Conservation (phyloP, 2,329 filamentous ascomycete genomes). For the Lasiodiplodia citricola region DNA sequence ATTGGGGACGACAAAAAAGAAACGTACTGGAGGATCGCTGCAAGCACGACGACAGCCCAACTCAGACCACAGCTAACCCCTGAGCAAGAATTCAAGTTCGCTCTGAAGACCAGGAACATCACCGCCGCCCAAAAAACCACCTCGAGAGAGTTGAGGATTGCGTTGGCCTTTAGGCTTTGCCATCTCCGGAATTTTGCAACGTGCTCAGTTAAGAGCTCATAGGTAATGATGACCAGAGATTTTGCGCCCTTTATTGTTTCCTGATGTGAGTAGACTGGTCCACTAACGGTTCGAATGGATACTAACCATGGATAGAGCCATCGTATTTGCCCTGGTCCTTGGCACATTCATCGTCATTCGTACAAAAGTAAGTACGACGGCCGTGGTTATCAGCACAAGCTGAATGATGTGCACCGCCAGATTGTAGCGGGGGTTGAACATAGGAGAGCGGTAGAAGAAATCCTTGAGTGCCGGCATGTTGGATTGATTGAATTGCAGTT, state of each 20-base stretch:
- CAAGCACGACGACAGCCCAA: conserved; percentile 31
- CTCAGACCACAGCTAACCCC: conserved; percentile 32
- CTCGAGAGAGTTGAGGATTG: conserved; percentile 50
- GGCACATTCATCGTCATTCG: conserved; percentile 34
- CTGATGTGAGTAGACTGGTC: neutral
- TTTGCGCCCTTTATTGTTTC: conserved; percentile 40
- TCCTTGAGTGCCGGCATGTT: neutral
- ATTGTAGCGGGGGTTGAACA: neutral
- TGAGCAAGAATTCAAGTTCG: conserved; percentile 30
- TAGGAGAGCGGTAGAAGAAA: neutral
- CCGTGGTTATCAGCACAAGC: conserved; percentile 4
- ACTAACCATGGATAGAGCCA: conserved; percentile 35
- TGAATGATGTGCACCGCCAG: conserved; percentile 13
- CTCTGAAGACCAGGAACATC: conserved; percentile 36
- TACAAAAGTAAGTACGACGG: conserved; percentile 3
- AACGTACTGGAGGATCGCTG: conserved; percentile 28
- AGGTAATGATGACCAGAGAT: conserved; percentile 48
- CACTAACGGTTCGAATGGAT: neutral
- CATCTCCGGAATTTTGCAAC: conserved; percentile 41
- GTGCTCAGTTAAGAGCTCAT: conserved; percentile 49
- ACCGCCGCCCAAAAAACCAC: conserved; percentile 51
- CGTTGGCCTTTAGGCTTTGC: conserved; percentile 49
- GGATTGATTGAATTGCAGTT: neutral
- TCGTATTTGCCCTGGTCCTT: conserved; percentile 32
- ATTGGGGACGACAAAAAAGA: neutral